Evolutionary conservation across 257 asterid species (phyloP).

Genomic region (Jacaranda mimosifolia): DNA sequence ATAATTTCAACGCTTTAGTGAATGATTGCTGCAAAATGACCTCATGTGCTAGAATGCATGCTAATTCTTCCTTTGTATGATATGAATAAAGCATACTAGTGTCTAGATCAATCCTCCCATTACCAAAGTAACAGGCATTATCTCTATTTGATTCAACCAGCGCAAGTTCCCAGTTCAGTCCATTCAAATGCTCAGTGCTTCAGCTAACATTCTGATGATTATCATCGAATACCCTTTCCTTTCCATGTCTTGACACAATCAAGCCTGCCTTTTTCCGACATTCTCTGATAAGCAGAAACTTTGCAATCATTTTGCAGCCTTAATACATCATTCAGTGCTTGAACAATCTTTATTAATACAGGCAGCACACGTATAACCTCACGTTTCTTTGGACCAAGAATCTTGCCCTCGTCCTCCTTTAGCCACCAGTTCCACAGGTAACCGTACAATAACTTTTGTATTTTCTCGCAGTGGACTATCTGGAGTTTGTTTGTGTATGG

Average conservation of each 20-base stretch:
- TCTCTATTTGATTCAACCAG: not conserved
- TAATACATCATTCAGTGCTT: conserved; percentile 1
- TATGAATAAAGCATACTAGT: not conserved
- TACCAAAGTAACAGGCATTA: not conserved
- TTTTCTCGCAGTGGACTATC: not conserved
- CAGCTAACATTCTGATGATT: too few relatives aligned
- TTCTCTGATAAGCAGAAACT: conserved; percentile 3
- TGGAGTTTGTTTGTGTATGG: conserved; percentile 9
- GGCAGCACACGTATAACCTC: not conserved
- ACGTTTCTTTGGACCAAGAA: not conserved
- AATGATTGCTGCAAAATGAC: not conserved
- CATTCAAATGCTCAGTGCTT: conserved; percentile 18
- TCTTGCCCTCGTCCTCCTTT: not conserved
- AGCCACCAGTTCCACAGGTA: not conserved
- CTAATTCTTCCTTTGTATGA: not conserved
- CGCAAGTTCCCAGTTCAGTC: not conserved
- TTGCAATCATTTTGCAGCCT: not conserved
- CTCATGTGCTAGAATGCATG: conserved; percentile 9
- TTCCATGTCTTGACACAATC: not conserved
- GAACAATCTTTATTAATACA: not conserved
- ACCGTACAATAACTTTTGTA: not conserved
- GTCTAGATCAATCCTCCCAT: not conserved
- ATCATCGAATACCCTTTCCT: not conserved
- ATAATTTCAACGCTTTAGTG: too few relatives aligned
- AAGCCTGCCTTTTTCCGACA: not conserved